A percentile compares a stretch with the other conserved stretches of the same genome.
Conservation (phyloP, 768 basidiomycete genomes). For the Roridomyces roridus region DNA sequence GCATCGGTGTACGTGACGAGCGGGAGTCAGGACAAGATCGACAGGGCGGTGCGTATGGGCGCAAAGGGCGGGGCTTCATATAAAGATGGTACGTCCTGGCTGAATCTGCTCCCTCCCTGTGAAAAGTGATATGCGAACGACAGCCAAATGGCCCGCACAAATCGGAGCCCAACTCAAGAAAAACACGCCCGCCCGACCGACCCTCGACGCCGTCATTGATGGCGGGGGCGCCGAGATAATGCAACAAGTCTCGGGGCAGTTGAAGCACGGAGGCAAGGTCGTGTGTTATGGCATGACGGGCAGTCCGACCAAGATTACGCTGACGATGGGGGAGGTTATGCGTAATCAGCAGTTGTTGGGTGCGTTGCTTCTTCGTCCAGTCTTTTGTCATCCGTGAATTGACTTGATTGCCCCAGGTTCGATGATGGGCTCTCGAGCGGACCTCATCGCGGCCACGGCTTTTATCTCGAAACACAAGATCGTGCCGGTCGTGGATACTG, state of each 20-base stretch:
- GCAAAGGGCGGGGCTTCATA: slow-evolving; percentile 83
- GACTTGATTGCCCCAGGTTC: slow-evolving; percentile 55
- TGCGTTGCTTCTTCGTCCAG: slow-evolving; percentile 33
- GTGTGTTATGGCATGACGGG: slow-evolving; percentile 78
- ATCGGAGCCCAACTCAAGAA: slow-evolving; percentile 50
- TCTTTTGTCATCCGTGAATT: background rate
- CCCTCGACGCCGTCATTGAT: slow-evolving; percentile 70
- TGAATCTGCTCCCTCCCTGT: background rate
- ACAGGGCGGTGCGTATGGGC: slow-evolving; percentile 67
- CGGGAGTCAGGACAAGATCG: slow-evolving; percentile 70
- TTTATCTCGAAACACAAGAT: slow-evolving; percentile 74
- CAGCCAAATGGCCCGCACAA: slow-evolving; percentile 57
- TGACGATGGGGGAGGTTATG: slow-evolving; percentile 83
- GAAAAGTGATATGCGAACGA: background rate
- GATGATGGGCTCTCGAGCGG: slow-evolving; percentile 83
- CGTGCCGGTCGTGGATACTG: slow-evolving; percentile 71
- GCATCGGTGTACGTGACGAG: slow-evolving; percentile 87
- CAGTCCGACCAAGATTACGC: slow-evolving; percentile 52
- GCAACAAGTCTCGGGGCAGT: slow-evolving; percentile 49
- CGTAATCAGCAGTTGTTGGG: slow-evolving; percentile 78
- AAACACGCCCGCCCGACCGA: slow-evolving; percentile 30
- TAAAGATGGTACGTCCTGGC: slow-evolving; percentile 59
- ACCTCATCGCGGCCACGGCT: slow-evolving; percentile 72
- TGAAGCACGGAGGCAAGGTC: slow-evolving; percentile 64
- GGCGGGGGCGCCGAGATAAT: slow-evolving; percentile 74